Percentiles rank a stretch among this genome's conserved stretches.
Conservation (phyloP, 139 green algal species). For the Chlorella sp. region DNA sequence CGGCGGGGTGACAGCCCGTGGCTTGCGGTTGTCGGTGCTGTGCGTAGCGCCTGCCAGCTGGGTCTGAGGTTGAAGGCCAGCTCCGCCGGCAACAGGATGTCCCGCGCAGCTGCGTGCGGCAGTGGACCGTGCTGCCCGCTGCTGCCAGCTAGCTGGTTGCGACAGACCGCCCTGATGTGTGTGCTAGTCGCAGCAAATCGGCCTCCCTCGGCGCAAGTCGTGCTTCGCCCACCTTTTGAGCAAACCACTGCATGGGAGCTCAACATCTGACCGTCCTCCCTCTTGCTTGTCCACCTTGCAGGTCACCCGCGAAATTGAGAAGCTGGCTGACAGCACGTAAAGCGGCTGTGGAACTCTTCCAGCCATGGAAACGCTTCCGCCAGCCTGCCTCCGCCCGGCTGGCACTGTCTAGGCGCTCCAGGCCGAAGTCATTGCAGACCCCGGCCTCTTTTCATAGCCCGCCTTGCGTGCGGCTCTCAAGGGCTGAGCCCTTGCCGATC, state of each 20-base stretch:
- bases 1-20: no score
- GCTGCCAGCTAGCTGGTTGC: neutral
- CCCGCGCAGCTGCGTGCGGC: no score
- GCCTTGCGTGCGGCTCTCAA: neutral
- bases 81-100: no score
- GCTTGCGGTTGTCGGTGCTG: no score
- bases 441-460: neutral
- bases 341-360: neutral
- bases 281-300: neutral
- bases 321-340: slow-evolving; percentile 13
- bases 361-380: no score
- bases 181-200: neutral
- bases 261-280: no score
- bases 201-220: neutral
- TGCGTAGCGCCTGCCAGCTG: no score
- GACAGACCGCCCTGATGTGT: neutral
- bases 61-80: no score
- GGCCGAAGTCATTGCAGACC: neutral
- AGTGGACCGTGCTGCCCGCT: no score
- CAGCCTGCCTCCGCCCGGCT: neutral
- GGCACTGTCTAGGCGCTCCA: neutral
- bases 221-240: neutral
- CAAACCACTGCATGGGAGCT: no score
- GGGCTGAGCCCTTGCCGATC: neutral
- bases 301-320: neutral